Evolutionary conservation across 169 alveolate species (phyloP), one percentile per base, ranked within the genome.

Genomic region (Ichthyophthirius multifiliis): DNA sequence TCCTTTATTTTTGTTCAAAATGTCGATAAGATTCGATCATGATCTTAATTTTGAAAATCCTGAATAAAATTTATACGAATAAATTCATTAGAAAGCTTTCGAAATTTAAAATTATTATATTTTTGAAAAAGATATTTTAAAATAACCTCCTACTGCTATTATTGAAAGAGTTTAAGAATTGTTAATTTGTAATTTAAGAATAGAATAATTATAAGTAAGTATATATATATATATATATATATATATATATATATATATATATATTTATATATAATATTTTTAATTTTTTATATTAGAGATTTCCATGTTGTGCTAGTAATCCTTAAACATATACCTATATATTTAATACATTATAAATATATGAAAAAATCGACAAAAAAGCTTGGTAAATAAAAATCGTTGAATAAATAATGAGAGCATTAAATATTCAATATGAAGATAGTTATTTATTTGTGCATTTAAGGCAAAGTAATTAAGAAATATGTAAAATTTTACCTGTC

Each of bases 141-240:
- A 55, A 55, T 27, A 9, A 27, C 43, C 23, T 27, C 13, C 16
- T 3, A 55, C 71, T 55, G 43, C 71, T 27, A 55, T 27, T 4
- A 27, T 55, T 1, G 71, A 55, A 55, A 55, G 31, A 55, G 71
- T 55, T 55, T n/a, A 55, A 55, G 71, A 55, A 55, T 39, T 55
- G 27, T 27, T 55, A 2, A 3, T 55, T 13, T 15, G 27, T 16
- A 55, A 55, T n/a, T 39, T 55, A 27, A 34, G 71, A 27, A 55
- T 55, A 27, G 71, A 55, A 27, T 55, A 34, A 0, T 55, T 55
- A 16, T 39, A 55, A 55, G n/a, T n/a, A n/a, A n/a, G n/a, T n/a
- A n/a, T n/a, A n/a, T n/a, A n/a, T n/a, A n/a, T n/a, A n/a, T n/a
- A n/a, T n/a, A n/a, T n/a, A n/a, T n/a, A n/a, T n/a, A n/a, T n/a